Conservation (phyloP, 352 stramenopile genomes). For the Globisporangium irregulare region DNA sequence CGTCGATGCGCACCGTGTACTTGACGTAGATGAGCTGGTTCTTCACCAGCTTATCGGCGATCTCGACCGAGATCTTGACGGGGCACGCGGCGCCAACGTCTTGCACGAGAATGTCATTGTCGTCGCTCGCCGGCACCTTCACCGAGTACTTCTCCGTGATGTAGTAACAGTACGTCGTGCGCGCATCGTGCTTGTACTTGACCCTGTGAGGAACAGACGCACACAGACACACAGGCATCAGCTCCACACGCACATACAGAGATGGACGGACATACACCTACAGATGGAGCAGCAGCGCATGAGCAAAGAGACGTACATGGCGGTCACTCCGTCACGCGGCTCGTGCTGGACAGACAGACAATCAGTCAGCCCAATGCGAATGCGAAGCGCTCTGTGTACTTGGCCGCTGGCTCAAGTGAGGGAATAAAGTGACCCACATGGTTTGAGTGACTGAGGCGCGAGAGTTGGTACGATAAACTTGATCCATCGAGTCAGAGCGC, state of each 20-base stretch:
- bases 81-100: constrained; percentile 47
- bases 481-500: constrained; percentile 3
- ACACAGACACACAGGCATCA: not conserved
- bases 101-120: constrained; percentile 41
- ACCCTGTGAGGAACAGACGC: constrained; percentile 19
- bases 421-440: constrained; percentile 6
- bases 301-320: constrained; percentile 4
- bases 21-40: constrained; percentile 49
- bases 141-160: constrained; percentile 56
- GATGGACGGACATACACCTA: not conserved
- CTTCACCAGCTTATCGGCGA: constrained; percentile 43
- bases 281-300: not conserved
- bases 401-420: constrained; percentile 14
- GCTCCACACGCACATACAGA: not conserved
- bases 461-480: not conserved
- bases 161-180: constrained; percentile 84
- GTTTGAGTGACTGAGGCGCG: not conserved
- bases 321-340: not conserved
- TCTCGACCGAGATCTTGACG: constrained; percentile 63
- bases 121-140: constrained; percentile 32
- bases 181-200: constrained; percentile 72
- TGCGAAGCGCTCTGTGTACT: constrained; percentile 15
- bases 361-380: not conserved
- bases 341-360: not conserved
- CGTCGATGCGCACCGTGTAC: constrained; percentile 67